These are phyloP conservation scores for Angomonas deanei DNA, from an alignment of 208 protist genomes.

Conservation along the genomic window DNA sequence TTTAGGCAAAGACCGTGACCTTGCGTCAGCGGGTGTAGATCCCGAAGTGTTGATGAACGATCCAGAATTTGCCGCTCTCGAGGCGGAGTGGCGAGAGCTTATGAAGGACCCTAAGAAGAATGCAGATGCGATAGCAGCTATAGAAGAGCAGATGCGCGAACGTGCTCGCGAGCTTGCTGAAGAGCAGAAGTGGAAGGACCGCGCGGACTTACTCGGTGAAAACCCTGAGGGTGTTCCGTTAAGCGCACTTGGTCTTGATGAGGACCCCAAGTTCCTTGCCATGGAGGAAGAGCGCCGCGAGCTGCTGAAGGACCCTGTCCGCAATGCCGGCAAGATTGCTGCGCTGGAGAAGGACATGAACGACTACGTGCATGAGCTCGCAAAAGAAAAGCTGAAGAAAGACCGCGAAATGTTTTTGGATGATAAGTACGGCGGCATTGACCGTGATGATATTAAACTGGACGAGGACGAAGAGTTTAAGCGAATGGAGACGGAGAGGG, in stretches of 20 bases:
- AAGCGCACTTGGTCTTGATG: slow-evolving; percentile 12
- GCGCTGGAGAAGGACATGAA: slow-evolving; percentile 36
- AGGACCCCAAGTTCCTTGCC: slow-evolving; percentile 15
- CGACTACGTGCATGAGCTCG: slow-evolving; percentile 53
- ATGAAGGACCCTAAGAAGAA: slow-evolving; percentile 19
- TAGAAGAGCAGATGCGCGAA: slow-evolving; percentile 21
- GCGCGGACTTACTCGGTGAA: slow-evolving; percentile 11
- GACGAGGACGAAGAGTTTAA: slow-evolving; percentile 45
- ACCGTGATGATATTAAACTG: slow-evolving; percentile 37
- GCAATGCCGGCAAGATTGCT: slow-evolving; percentile 9
- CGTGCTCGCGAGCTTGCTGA: slow-evolving; percentile 14
- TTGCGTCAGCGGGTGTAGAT: slow-evolving; percentile 34
- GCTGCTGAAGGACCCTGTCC: slow-evolving; percentile 13
- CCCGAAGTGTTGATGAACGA: slow-evolving; percentile 20
- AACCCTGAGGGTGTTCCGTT: slow-evolving; percentile 13
- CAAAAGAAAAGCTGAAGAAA: slow-evolving; percentile 25
- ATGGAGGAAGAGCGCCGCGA: slow-evolving; percentile 14
- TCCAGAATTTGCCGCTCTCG: slow-evolving; percentile 24
- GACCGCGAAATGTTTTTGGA: slow-evolving; percentile 40
- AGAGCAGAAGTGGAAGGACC: slow-evolving; percentile 7
- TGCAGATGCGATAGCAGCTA: slow-evolving; percentile 7
- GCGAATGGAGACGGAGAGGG: slow-evolving; percentile 53
- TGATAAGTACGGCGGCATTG: slow-evolving; percentile 29
- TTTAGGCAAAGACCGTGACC: slow-evolving; percentile 29
- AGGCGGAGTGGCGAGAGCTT: slow-evolving; percentile 16